Evolutionary conservation across 495 filamentous ascomycete genomes (phyloP).

Genomic region (Rusavskia elegans): DNA sequence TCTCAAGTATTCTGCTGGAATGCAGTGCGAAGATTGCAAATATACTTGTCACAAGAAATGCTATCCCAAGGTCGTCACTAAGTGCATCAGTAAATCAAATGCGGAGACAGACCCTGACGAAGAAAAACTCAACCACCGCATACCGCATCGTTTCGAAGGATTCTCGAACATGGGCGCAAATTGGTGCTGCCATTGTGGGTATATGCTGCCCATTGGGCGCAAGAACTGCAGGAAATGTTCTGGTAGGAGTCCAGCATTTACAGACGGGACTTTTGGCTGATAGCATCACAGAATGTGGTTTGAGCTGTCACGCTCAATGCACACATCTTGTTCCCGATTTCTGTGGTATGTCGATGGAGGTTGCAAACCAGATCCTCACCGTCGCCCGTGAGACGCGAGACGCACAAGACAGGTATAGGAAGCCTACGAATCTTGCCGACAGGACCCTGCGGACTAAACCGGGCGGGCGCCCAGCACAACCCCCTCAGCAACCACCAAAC

Average conservation of each 20-base stretch:
- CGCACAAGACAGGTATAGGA: slow-evolving; percentile 14
- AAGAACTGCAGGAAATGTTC: slow-evolving; percentile 86
- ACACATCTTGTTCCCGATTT: slow-evolving; percentile 96
- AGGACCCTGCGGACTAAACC: slow-evolving; percentile 46
- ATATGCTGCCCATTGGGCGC: slow-evolving; percentile 89
- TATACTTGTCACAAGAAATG: slow-evolving; percentile 98
- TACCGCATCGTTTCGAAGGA: slow-evolving; percentile 86
- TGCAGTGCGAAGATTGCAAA: slow-evolving; percentile 99
- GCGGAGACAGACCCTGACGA: slow-evolving; percentile 96
- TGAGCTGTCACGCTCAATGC: slow-evolving; percentile 83
- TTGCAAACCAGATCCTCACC: slow-evolving; percentile 79
- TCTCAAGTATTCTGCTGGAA: slow-evolving; percentile 93
- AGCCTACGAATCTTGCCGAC: slow-evolving; percentile 9
- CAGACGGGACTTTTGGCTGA: slow-evolving; percentile 12
- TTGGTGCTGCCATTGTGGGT: slow-evolving; percentile 99
- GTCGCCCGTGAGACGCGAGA: slow-evolving; percentile 44
- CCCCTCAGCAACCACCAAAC: slow-evolving; percentile 25
- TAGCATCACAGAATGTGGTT: slow-evolving; percentile 56
- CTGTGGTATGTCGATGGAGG: slow-evolving; percentile 98
- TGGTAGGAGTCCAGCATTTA: slow-evolving; percentile 34
- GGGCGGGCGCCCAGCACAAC: slow-evolving; percentile 27
- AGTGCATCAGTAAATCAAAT: slow-evolving; percentile 99
- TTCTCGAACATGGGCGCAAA: slow-evolving; percentile 96
- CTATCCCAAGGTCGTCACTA: slow-evolving; percentile 93
- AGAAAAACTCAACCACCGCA: slow-evolving; percentile 98